A percentile compares a stretch with the other conserved stretches of the same genome.
Evolutionary conservation across 164 flowering plant genomes (phyloP).

Genomic region (Annona squamosa): DNA sequence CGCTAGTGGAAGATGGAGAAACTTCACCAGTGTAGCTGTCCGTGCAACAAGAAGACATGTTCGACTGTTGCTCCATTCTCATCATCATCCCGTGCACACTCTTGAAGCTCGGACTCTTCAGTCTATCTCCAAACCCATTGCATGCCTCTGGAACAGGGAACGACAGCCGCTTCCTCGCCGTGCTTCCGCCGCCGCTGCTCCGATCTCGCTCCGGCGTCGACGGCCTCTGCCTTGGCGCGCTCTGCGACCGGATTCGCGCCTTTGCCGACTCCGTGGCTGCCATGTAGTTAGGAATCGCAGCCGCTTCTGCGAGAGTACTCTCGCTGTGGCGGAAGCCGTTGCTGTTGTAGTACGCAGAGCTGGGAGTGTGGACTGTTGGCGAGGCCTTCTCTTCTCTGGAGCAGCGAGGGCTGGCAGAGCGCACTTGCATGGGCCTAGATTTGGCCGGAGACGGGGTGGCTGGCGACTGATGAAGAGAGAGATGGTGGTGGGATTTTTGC

Average conservation of each 20-base stretch:
- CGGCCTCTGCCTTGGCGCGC: constrained; percentile 20
- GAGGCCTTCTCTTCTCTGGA: constrained; percentile 32
- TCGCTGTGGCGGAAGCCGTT: constrained; percentile 1
- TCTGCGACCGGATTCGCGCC: constrained; percentile 52
- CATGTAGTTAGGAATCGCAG: constrained; percentile 68
- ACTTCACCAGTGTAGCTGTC: constrained; percentile 45
- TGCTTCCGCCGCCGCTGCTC: constrained; percentile 13
- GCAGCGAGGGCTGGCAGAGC: constrained; percentile 61
- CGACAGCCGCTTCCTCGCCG: constrained; percentile 54
- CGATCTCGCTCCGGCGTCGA: constrained; percentile 47
- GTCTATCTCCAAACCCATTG: constrained; percentile 12
- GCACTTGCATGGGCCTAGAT: constrained; percentile 40
- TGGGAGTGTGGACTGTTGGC: constrained; percentile 38
- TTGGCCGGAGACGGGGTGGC: constrained; percentile 45
- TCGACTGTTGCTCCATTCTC: constrained; percentile 39
- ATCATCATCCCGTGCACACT: constrained; percentile 24
- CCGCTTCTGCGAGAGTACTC: neutral
- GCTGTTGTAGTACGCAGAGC: constrained; percentile 15
- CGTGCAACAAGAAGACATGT: constrained; percentile 35
- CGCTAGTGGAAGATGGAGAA: constrained; percentile 52
- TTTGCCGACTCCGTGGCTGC: constrained; percentile 85
- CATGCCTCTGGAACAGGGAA: constrained; percentile 44
- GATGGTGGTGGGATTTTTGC: constrained; percentile 16
- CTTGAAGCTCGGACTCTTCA: constrained; percentile 52
- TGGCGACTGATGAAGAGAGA: constrained; percentile 23